These are phyloP conservation scores for Emmonsiellopsis sp. DNA, from an alignment of 2,329 filamentous ascomycete species.

Conservation along the genomic window DNA sequence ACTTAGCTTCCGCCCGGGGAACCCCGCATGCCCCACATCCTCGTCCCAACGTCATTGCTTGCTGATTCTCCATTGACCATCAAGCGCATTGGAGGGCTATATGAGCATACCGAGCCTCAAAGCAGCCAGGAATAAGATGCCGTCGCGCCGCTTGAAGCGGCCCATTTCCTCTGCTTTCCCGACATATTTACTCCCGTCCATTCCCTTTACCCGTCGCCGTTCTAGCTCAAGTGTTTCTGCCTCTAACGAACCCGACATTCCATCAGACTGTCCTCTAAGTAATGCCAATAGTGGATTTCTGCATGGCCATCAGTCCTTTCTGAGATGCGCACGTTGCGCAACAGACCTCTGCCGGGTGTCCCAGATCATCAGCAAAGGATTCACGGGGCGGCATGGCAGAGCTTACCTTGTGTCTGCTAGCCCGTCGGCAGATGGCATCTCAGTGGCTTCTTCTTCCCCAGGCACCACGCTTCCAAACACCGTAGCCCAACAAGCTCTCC, in stretches of 20 bases:
- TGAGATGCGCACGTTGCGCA: constrained; percentile 52
- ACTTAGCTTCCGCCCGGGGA: no score
- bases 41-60: no score
- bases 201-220: constrained; percentile 35
- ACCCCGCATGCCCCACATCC: no score
- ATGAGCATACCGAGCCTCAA: no score
- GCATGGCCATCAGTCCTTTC: constrained; percentile 42
- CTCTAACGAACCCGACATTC: no score
- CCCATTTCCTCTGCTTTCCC: constrained; percentile 35
- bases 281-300: constrained; percentile 26
- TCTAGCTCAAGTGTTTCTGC: constrained; percentile 8
- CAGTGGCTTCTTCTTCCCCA: constrained; percentile 20
- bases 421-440: constrained; percentile 22
- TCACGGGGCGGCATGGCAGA: constrained; percentile 56
- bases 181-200: constrained; percentile 42
- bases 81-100: no score
- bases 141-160: no score
- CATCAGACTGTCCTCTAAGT: neutral
- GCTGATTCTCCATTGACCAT: no score
- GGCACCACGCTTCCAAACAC: constrained; percentile 49
- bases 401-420: constrained; percentile 52
- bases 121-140: no score
- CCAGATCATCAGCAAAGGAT: constrained; percentile 56
- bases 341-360: constrained; percentile 50
- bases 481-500: constrained; percentile 45